Evolutionary conservation across 345 rosid species (phyloP).

Genomic region (Raphanus raphanistrum): DNA sequence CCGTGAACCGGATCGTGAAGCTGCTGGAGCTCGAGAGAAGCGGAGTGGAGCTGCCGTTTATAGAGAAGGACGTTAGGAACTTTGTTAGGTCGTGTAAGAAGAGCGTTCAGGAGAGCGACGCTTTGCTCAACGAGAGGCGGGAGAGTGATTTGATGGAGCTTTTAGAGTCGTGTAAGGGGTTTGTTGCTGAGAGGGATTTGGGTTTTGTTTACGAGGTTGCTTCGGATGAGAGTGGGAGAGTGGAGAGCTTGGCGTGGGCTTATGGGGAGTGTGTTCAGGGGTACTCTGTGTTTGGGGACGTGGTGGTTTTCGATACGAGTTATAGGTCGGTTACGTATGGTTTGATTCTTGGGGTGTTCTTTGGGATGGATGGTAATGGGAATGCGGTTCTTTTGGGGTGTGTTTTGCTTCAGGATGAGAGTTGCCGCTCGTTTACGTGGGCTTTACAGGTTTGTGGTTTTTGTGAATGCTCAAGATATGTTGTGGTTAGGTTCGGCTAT

Average conservation of each 20-base stretch:
- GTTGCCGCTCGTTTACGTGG: conserved; percentile 67
- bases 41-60: conserved; percentile 68
- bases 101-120: conserved; percentile 84
- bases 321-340: conserved; percentile 83
- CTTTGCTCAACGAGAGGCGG: conserved; percentile 68
- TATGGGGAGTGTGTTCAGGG: conserved; percentile 67
- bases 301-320: conserved; percentile 67
- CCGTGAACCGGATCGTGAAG: conserved; percentile 84
- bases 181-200: conserved; percentile 67
- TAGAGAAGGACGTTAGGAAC: conserved; percentile 93
- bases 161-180: conserved; percentile 69
- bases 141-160: conserved; percentile 74
- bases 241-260: conserved; percentile 87
- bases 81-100: conserved; percentile 85
- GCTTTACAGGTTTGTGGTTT: conserved; percentile 86
- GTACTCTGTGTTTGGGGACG: conserved; percentile 68
- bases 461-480: conserved; percentile 27
- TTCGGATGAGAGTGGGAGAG: conserved; percentile 62
- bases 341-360: conserved; percentile 75
- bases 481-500: too few relatives aligned
- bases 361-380: conserved; percentile 76
- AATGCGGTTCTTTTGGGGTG: conserved; percentile 72
- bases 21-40: conserved; percentile 87
- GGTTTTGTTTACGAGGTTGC: conserved; percentile 69
- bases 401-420: conserved; percentile 83